Evolutionary conservation across 2,329 filamentous ascomycete species (phyloP).

Genomic region (Nemania serpens): DNA sequence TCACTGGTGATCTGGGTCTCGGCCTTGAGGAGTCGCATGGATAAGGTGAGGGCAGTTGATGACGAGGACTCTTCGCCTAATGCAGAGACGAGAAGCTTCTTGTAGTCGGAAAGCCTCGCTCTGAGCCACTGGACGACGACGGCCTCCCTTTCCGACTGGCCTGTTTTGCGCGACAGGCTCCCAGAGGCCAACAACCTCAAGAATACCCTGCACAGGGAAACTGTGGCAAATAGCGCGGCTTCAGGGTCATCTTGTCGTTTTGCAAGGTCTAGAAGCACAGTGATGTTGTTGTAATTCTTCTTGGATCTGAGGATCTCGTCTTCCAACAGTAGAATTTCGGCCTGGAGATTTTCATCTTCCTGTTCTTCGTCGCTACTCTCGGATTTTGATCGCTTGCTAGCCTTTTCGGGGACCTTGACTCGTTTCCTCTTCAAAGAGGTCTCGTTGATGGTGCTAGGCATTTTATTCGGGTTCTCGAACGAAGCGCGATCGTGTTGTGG

Average conservation of each 20-base stretch:
- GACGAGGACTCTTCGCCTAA: constrained; percentile 68
- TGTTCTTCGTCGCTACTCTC: constrained; percentile 57
- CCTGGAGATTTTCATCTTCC: constrained; percentile 57
- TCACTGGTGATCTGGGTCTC: constrained; percentile 68
- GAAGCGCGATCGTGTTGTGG: neutral
- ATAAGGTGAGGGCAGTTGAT: constrained; percentile 73
- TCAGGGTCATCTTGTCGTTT: constrained; percentile 57
- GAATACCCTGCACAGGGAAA: constrained; percentile 86
- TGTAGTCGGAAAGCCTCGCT: constrained; percentile 74
- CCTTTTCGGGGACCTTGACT: constrained; percentile 47
- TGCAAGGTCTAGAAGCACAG: constrained; percentile 67
- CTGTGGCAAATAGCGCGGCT: constrained; percentile 68
- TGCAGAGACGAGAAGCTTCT: constrained; percentile 63
- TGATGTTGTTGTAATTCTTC: constrained; percentile 91
- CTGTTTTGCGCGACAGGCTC: constrained; percentile 67
- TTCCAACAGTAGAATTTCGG: constrained; percentile 76
- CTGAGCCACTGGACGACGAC: constrained; percentile 80
- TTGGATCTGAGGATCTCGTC: constrained; percentile 81
- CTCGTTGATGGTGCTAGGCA: constrained; percentile 37
- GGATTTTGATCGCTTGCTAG: constrained; percentile 57
- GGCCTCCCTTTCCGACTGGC: constrained; percentile 71
- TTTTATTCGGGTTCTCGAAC: constrained; percentile 22
- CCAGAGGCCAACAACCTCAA: constrained; percentile 78
- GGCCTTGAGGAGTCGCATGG: constrained; percentile 83
- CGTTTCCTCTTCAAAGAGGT: constrained; percentile 59